A percentile compares a stretch with the other conserved stretches of the same genome.
Evolutionary conservation across 108 stramenopile genomes (phyloP).

Genomic region (Schizochytrium sp.): DNA sequence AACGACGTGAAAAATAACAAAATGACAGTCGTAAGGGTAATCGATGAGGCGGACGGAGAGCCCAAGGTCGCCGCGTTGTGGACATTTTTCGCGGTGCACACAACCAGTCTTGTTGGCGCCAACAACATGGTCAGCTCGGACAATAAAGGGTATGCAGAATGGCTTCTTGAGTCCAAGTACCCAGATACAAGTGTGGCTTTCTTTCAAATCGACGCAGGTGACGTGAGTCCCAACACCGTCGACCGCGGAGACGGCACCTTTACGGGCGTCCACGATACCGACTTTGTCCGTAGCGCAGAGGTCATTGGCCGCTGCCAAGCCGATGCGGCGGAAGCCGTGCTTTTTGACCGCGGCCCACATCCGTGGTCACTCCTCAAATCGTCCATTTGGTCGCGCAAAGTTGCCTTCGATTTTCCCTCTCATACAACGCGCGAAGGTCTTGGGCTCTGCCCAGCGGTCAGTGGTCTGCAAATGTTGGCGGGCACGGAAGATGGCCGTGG

Average conservation of each 20-base stretch:
- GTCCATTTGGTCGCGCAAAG: not conserved
- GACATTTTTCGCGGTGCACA: constrained; percentile 5
- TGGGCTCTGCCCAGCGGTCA: not conserved
- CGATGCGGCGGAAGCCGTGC: not conserved
- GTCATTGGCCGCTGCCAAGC: not conserved
- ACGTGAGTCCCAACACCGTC: not conserved
- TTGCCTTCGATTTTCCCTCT: not conserved
- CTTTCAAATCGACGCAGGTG: not conserved
- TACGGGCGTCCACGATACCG: not conserved
- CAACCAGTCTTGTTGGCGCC: not conserved
- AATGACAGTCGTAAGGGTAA: not conserved
- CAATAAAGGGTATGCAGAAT: constrained; percentile 10
- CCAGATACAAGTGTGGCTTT: not conserved
- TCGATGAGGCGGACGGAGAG: not conserved
- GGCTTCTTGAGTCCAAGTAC: constrained; percentile 8
- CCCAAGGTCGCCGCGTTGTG: not conserved
- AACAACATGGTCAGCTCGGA: constrained; percentile 3
- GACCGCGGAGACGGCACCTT: not conserved
- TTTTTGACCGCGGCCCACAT: not conserved
- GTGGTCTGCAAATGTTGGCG: not conserved
- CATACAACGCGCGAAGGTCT: not conserved
- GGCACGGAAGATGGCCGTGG: constrained; percentile 3
- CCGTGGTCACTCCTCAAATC: not conserved
- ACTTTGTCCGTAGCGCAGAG: not conserved
- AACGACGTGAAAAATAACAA: not conserved